Percentiles rank a stretch among this genome's conserved stretches.
These are phyloP conservation scores for Funneliformis geosporum DNA, from an alignment of 192 early-diverging fungal genomes.

Conservation along the genomic window DNA sequence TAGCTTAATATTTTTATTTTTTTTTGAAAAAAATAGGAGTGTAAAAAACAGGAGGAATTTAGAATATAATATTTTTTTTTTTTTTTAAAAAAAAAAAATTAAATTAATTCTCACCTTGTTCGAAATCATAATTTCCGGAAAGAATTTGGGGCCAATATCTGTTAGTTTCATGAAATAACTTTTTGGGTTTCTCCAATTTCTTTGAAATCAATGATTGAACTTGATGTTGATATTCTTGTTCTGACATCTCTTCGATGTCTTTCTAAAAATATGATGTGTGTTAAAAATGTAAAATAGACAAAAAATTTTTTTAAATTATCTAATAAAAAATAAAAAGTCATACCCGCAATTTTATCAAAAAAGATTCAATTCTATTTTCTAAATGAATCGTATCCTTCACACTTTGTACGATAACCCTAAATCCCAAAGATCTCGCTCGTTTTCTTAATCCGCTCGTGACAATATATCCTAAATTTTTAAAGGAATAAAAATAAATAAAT, in stretches of 20 bases:
- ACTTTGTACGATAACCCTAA: conserved; percentile 81
- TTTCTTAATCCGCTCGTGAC: conserved; percentile 55
- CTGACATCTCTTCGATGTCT: conserved; percentile 58
- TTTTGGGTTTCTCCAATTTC: conserved; percentile 75
- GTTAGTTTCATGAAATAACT: conserved; percentile 68
- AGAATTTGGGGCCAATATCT: conserved; percentile 70
- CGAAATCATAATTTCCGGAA: conserved; percentile 76
- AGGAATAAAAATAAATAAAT: background rate
- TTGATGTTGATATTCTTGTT: conserved; percentile 66
- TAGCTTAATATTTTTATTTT: conserved; percentile 2
- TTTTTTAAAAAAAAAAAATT: conserved; percentile 22
- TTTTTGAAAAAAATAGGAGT: no score
- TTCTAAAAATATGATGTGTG: background rate
- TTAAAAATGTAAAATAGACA: background rate
- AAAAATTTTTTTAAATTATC: background rate
- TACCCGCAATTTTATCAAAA: conserved; percentile 51
- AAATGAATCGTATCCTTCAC: conserved; percentile 77
- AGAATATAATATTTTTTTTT: no score
- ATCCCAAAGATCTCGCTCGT: conserved; percentile 59
- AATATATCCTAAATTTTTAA: conserved; percentile 53
- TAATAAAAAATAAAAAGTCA: no score
- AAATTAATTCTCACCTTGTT: conserved; percentile 36
- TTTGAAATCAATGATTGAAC: conserved; percentile 62
- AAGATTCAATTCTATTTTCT: conserved; percentile 70
- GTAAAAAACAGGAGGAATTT: no score